Evolutionary conservation across 345 rosid species (phyloP), one percentile per base, ranked within the genome.

Genomic region (Populus tremula): DNA sequence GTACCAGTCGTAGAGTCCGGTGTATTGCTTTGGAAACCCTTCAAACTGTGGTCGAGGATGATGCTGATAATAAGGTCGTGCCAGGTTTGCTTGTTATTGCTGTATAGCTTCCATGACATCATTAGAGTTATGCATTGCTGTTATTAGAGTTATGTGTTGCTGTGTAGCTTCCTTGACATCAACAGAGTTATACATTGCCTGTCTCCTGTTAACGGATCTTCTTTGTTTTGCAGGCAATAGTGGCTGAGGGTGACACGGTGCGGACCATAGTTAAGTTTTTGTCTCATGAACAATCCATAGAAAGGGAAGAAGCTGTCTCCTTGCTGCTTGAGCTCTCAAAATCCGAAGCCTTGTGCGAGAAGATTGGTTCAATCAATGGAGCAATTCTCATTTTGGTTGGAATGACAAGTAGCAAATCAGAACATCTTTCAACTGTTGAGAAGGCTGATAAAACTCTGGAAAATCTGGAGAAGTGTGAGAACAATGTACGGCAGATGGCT

Each of bases 401-500:
- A 85, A 84, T 95, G 87, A 82, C 96, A n/a, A 90, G 87, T 84
- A 93, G 99, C 87, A 91, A 92, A 71, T 95, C 99, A 2, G 98
- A 93, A 85, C 86, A 85, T 81, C 62, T 91, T 82, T 81, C 86
- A 59, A 91, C 99, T 41, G 94, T 95, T 86, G 98, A 93, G 85
- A 92, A 82, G 82, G 97, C 98, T 78, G 94, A 92, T 67, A 84
- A 72, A 82, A 93, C 94, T 5, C 88, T 95, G 76, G 89, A 80
- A 73, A 95, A 95, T 81, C 87, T 95, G 87, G 98, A 89, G 80
- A 88, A 56, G 61, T 89, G 87, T 49, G 96, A 91, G 85, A 88
- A 91, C 79, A 95, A 95, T 91, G 93, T 95, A 75, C 79, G 88
- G 77, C 90, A 91, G 90, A 95, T 95, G 99, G 98, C 98, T 83